Evolutionary conservation across 2,329 filamentous ascomycete genomes (phyloP), one percentile per base, ranked within the genome.

Genomic region (Magnaporthiopsis rhizophila): DNA sequence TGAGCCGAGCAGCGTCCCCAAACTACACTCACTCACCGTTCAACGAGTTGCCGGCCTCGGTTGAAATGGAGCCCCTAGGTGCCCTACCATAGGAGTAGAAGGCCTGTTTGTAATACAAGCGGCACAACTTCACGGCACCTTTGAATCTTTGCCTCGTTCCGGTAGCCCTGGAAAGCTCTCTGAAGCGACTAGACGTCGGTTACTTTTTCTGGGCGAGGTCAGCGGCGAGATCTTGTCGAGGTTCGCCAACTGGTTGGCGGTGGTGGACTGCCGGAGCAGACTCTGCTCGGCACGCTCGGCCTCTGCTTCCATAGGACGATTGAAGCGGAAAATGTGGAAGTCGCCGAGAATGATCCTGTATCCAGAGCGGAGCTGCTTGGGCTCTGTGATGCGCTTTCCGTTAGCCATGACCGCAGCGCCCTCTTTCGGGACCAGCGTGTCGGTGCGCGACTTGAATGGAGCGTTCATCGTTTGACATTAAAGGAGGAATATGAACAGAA

Each of bases 381-480:
- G 88, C 71, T 93, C 92, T 63, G 92, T 87, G 64, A 98, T 90
- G 24, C 93, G 89, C 68, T 94, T 86, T 65, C 95, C 95, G 71
- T 99, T 99, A 63, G 99, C 92, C 95, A 99, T 99, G 65, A 99
- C 91, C 13, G 93, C 92, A 0, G 95, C 95, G n/a, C 91, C 92
- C 70, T 96, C 92, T 66, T 85, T 89, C 0, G 95, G 95, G 38
- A 96, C 85, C 26, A 99, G 81, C 0, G 92, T 97, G n/a, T 99
- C 95, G 2, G 90, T 87, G 64, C 94, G 28, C 28, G 28, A 30
- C 28, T 30, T 30, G 28, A 5, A 30, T 30, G 28, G 28, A 30
- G 28, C 28, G 28, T 30, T 30, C 28, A 30, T 30, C 5, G 28
- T 30, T 30, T 30, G 28, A 30, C 28, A 30, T 30, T 30, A 30